A percentile compares a stretch with the other conserved stretches of the same genome.
Evolutionary conservation across 2,329 filamentous ascomycete genomes (phyloP).

Genomic region (Elsinoe australis): DNA sequence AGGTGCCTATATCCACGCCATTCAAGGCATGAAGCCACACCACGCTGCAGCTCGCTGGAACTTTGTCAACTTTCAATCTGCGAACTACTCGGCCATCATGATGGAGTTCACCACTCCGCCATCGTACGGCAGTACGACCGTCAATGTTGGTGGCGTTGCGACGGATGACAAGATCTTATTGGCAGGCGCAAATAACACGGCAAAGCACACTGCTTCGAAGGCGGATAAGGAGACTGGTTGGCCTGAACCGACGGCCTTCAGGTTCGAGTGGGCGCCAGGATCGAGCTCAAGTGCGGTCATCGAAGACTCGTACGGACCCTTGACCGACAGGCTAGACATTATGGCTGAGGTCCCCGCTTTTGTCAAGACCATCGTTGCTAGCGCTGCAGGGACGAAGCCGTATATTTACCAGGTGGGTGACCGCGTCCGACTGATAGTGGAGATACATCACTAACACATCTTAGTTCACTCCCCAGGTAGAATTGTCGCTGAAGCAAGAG

Average conservation of each 20-base stretch:
- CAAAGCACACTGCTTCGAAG: slow-evolving; percentile 60
- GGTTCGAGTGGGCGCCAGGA: slow-evolving; percentile 76
- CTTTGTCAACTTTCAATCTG: slow-evolving; percentile 84
- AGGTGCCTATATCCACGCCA: slow-evolving; percentile 71
- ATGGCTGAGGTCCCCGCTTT: slow-evolving; percentile 96
- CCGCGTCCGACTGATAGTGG: neutral
- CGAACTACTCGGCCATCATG: slow-evolving; percentile 76
- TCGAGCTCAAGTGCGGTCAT: slow-evolving; percentile 63
- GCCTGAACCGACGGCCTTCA: slow-evolving; percentile 73
- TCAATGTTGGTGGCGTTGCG: slow-evolving; percentile 74
- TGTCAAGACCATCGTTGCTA: slow-evolving; percentile 86
- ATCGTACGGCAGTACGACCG: slow-evolving; percentile 79
- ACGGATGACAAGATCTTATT: slow-evolving; percentile 74
- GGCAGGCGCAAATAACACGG: slow-evolving; percentile 58
- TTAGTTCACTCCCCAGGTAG: slow-evolving; percentile 66
- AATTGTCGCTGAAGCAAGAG: slow-evolving; percentile 76
- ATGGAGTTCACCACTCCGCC: slow-evolving; percentile 96
- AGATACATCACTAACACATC: neutral
- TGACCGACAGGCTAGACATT: slow-evolving; percentile 79
- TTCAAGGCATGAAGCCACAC: slow-evolving; percentile 99
- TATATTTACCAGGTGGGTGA: slow-evolving; percentile 86
- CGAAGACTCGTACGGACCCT: slow-evolving; percentile 59
- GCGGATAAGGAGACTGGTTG: slow-evolving; percentile 74
- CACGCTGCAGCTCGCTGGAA: slow-evolving; percentile 89
- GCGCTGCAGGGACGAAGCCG: slow-evolving; percentile 82